A percentile compares a stretch with the other conserved stretches of the same genome.
Evolutionary conservation across 441 rosid species (phyloP).

Genomic region (Gossypium gossypioides): DNA sequence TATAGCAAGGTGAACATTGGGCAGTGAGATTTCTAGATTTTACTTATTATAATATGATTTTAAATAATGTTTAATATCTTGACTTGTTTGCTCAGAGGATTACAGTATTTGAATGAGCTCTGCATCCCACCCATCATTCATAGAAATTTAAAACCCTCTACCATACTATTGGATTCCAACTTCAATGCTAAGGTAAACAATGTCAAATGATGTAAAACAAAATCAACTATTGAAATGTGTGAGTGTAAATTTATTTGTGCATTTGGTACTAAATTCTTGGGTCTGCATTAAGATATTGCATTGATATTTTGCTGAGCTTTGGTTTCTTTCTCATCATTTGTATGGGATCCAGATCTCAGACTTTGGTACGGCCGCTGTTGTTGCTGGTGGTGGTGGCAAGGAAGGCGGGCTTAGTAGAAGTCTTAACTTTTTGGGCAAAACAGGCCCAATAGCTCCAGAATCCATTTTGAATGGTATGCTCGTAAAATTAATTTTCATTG

Average conservation of each 20-base stretch:
- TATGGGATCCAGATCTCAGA: constrained; percentile 58
- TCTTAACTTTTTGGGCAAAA: constrained; percentile 64
- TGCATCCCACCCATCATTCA: constrained; percentile 79
- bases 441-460: constrained; percentile 81
- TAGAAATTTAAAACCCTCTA: constrained; percentile 86
- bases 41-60: background rate
- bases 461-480: constrained; percentile 63
- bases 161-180: constrained; percentile 66
- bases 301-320: background rate
- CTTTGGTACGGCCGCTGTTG: constrained; percentile 20
- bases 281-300: background rate
- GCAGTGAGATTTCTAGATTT: background rate
- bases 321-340: background rate
- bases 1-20: constrained; percentile 48
- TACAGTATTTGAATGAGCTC: constrained; percentile 77
- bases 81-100: constrained; percentile 39
- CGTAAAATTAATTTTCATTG: background rate
- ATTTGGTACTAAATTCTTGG: background rate
- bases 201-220: background rate
- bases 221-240: background rate
- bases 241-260: background rate
- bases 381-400: constrained; percentile 47
- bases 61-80: constrained; percentile 15
- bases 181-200: constrained; percentile 74
- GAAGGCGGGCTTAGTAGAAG: constrained; percentile 35